Evolutionary conservation across 768 basidiomycete genomes (phyloP).

Genomic region (Amanita exitialis): DNA sequence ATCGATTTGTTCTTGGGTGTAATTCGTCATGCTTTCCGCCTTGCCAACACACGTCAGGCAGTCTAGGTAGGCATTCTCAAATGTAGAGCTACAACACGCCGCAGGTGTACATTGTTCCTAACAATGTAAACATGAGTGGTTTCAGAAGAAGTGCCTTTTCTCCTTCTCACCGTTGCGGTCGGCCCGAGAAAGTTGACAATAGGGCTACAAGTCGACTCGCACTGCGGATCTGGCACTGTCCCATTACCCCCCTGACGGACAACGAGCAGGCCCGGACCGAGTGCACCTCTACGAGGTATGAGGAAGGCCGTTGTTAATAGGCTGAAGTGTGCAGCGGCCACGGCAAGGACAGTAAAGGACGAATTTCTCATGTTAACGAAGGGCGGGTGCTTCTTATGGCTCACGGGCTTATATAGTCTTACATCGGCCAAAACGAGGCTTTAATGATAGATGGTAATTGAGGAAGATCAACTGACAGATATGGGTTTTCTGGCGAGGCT

Average conservation of each 20-base stretch:
- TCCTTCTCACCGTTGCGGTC: background rate
- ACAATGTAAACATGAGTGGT: background rate
- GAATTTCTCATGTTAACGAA: background rate
- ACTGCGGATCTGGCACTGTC: background rate
- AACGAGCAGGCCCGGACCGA: background rate
- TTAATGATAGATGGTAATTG: background rate
- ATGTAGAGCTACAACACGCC: background rate
- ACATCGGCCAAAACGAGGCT: background rate
- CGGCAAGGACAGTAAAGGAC: background rate
- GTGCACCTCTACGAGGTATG: background rate
- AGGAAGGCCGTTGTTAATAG: background rate
- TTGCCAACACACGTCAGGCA: conserved; percentile 4
- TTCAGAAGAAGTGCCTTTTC: background rate
- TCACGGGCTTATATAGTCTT: background rate
- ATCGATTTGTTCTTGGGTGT: background rate
- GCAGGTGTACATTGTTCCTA: background rate
- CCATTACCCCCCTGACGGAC: background rate
- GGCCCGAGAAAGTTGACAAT: background rate
- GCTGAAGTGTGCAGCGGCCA: background rate
- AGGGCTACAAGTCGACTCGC: background rate
- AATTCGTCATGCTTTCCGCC: background rate
- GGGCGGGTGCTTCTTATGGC: background rate
- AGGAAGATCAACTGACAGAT: background rate
- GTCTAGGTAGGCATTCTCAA: background rate
- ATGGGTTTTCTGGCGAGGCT: background rate